These are phyloP conservation scores for Pseudozyma sp. DNA, from an alignment of 1,284 basidiomycete species.

Conservation along the genomic window DNA sequence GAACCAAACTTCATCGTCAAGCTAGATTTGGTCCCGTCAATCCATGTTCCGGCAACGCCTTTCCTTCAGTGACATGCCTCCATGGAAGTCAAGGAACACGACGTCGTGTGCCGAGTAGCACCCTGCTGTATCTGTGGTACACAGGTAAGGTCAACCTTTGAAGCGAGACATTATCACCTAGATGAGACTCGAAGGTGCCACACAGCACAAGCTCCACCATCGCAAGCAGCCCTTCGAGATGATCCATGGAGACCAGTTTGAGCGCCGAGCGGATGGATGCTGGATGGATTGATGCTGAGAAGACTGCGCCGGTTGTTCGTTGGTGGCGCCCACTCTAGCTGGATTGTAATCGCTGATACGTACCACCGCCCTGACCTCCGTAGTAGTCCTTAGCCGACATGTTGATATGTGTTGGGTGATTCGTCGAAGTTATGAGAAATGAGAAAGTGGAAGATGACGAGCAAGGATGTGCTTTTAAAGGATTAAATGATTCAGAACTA, in stretches of 20 bases:
- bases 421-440: neutral
- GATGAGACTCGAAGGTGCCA: no score
- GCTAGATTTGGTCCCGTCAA: no score
- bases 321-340: conserved; percentile 11
- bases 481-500: neutral
- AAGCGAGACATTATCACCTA: no score
- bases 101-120: no score
- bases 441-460: neutral
- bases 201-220: no score
- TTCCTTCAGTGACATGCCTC: neutral
- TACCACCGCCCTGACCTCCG: conserved; percentile 49
- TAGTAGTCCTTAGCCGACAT: conserved; percentile 59
- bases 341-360: conserved; percentile 11
- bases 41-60: no score
- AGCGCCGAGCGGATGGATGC: neutral
- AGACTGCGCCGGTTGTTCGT: neutral
- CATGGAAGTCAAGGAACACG: neutral
- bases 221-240: no score
- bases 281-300: conserved; percentile 2
- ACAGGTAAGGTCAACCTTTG: no score
- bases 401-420: conserved; percentile 5
- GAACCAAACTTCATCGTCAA: neutral
- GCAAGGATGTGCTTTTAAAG: neutral
- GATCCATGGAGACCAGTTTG: neutral
- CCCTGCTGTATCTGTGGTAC: no score